These are phyloP conservation scores for Ascoidea asiatica DNA, from an alignment of 805 yeast genomes.

Conservation along the genomic window DNA sequence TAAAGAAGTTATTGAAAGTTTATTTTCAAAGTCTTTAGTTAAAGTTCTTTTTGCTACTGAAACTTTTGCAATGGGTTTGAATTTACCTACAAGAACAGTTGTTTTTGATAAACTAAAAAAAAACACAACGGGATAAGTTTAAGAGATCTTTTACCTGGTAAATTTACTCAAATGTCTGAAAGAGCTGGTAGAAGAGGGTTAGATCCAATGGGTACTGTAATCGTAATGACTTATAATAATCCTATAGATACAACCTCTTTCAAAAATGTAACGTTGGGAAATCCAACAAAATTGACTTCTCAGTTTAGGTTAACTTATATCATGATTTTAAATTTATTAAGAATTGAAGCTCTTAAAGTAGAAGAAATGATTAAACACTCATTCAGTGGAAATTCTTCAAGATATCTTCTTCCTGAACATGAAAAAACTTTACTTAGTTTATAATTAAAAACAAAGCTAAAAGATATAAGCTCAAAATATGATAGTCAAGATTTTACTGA, in stretches of 20 bases:
- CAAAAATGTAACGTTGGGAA: conserved; percentile 75
- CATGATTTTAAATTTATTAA: conserved; percentile 81
- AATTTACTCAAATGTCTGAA: conserved; percentile 98
- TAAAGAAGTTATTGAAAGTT: conserved; percentile 83
- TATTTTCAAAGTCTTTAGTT: conserved; percentile 75
- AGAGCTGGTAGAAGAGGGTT: conserved; percentile 97
- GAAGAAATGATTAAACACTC: conserved; percentile 97
- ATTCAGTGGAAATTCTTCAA: conserved; percentile 82
- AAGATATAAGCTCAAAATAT: conserved; percentile 18
- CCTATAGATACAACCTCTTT: conserved; percentile 46
- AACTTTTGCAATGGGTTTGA: conserved; percentile 97
- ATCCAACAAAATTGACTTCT: conserved; percentile 78
- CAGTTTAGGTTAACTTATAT: conserved; percentile 92
- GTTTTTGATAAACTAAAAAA: conserved; percentile 70
- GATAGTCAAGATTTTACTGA: conserved; percentile 2
- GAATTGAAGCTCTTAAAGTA: conserved; percentile 91
- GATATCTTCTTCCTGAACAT: conserved; percentile 76
- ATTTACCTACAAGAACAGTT: conserved; percentile 92
- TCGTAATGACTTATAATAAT: conserved; percentile 70
- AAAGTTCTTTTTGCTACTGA: conserved; percentile 94
- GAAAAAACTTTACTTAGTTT: conserved; percentile 47
- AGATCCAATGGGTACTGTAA: conserved; percentile 88
- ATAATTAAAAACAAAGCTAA: conserved; percentile 33
- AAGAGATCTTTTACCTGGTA: conserved; percentile 84
- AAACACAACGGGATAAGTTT: conserved; percentile 85